These are phyloP conservation scores for Abelmoschus esculentus DNA, from an alignment of 345 rosid species.

Conservation along the genomic window DNA sequence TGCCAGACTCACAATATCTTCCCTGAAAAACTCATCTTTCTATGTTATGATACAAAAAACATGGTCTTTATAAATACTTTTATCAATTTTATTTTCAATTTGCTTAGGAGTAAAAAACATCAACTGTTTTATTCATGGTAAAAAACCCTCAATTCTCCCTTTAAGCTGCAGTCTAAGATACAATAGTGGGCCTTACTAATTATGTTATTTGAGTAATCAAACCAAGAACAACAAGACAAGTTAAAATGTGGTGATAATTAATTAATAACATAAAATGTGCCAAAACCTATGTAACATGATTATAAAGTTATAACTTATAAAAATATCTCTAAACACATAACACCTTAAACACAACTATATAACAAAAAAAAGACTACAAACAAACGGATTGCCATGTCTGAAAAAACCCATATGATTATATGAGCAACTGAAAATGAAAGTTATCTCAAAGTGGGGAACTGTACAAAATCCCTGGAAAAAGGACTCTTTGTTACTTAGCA, in stretches of 20 bases:
- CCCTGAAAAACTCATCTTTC: neutral
- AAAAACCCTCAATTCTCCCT: neutral
- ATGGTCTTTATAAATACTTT: neutral
- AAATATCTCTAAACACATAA: neutral
- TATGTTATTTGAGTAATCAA: neutral
- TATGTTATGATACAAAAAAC: neutral
- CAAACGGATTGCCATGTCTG: neutral
- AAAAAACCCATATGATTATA: neutral
- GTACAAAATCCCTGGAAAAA: neutral
- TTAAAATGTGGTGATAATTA: neutral
- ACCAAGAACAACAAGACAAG: neutral
- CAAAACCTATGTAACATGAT: neutral
- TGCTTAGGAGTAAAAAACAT: neutral
- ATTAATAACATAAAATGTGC: neutral
- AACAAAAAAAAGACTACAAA: neutral
- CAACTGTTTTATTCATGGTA: neutral
- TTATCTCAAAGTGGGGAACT: slow-evolving; percentile 5
- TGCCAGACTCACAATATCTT: neutral
- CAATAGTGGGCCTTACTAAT: neutral
- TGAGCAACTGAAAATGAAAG: neutral
- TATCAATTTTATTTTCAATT: neutral
- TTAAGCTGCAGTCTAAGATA: neutral
- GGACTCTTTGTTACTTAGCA: neutral
- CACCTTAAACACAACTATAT: neutral
- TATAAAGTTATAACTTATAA: neutral